Conservation (phyloP, 495 filamentous ascomycete species). For the Copromyces sp. region DNA sequence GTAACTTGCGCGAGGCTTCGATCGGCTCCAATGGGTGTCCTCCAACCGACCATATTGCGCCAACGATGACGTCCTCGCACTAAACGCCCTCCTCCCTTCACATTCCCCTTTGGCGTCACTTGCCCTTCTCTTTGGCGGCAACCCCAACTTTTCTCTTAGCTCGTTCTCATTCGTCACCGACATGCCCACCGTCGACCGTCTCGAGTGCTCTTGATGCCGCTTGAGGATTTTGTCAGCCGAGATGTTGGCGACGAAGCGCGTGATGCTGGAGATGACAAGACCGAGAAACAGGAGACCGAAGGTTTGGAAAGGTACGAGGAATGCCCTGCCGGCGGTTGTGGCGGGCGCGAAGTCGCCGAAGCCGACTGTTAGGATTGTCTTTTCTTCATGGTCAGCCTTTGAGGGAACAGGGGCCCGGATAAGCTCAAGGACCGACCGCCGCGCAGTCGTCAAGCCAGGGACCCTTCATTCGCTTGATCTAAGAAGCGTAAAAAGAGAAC, state of each 20-base stretch:
- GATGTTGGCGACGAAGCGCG: conserved; percentile 52
- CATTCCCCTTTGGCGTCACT: not conserved
- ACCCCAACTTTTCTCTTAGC: conserved; percentile 30
- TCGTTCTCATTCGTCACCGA: conserved; percentile 40
- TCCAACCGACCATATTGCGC: conserved; percentile 27
- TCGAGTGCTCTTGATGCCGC: conserved; percentile 48
- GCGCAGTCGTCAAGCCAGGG: no score
- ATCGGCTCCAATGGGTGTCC: conserved; percentile 26
- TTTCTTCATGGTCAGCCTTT: not conserved
- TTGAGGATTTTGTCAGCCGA: conserved; percentile 57
- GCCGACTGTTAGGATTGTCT: conserved; percentile 56
- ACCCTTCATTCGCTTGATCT: no score
- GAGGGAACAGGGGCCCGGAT: not conserved
- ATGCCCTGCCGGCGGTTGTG: conserved; percentile 35
- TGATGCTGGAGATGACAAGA: conserved; percentile 63
- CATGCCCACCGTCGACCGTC: conserved; percentile 46
- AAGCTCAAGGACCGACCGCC: no score
- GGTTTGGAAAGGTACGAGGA: conserved; percentile 64
- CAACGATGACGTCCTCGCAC: conserved; percentile 13
- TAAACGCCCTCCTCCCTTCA: not conserved
- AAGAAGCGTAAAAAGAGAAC: not conserved
- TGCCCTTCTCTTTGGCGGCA: conserved; percentile 19
- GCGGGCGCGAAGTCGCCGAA: conserved; percentile 51
- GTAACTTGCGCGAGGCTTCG: conserved; percentile 36
- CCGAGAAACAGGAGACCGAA: conserved; percentile 68